Evolutionary conservation across 305 asterid genomes (phyloP).

Genomic region (Fraxinus sp.): DNA sequence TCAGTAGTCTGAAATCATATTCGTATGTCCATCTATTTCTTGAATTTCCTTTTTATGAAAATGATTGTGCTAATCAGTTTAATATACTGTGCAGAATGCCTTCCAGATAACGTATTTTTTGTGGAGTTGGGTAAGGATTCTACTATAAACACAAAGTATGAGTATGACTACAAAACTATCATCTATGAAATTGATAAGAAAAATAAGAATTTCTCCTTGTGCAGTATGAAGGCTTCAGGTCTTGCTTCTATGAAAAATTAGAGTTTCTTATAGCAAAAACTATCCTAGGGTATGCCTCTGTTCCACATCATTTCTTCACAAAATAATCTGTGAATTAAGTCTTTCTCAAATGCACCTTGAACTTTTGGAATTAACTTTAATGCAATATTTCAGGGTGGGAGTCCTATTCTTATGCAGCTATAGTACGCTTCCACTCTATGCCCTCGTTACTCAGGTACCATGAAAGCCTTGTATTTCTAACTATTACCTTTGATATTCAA

Average conservation of each 20-base stretch:
- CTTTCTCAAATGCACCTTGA: conserved; percentile 4
- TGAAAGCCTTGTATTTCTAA: neutral
- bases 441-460: conserved; percentile 74
- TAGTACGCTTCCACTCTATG: conserved; percentile 86
- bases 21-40: neutral
- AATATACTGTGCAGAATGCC: conserved; percentile 62
- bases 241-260: conserved; percentile 71
- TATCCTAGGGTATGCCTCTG: conserved; percentile 55
- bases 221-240: conserved; percentile 66
- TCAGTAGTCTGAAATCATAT: neutral
- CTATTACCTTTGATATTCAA: neutral
- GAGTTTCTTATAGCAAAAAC: conserved; percentile 56
- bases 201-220: conserved; percentile 10
- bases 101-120: conserved; percentile 76
- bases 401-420: conserved; percentile 80
- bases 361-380: conserved; percentile 9
- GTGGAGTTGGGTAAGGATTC: conserved; percentile 80
- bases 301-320: conserved; percentile 12
- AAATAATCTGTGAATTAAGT: neutral
- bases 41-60: neutral
- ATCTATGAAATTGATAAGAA: neutral
- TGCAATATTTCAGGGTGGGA: conserved; percentile 49
- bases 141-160: conserved; percentile 7
- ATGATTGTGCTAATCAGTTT: conserved; percentile 26
- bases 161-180: neutral